Evolutionary conservation across 305 asterid genomes (phyloP).

Genomic region (Fraxinus xanthoxyloides): DNA sequence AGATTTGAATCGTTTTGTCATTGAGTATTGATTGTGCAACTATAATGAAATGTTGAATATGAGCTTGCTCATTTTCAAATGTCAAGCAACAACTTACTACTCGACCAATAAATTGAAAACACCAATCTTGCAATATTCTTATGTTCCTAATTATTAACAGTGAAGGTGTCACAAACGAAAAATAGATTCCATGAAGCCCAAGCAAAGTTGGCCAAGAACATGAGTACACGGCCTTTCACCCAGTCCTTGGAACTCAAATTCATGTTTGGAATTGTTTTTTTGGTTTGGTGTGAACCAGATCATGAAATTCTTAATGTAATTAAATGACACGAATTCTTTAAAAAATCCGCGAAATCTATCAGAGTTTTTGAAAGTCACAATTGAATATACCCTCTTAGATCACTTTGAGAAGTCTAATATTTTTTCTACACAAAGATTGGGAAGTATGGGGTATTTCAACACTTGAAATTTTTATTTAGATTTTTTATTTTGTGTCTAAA

Average conservation of each 20-base stretch:
- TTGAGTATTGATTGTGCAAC: background rate
- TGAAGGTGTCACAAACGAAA: background rate
- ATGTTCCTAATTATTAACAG: constrained; percentile 14
- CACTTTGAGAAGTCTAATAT: too few relatives aligned
- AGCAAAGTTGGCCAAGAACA: constrained; percentile 45
- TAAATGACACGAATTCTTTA: too few relatives aligned
- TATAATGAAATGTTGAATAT: background rate
- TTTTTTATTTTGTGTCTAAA: too few relatives aligned
- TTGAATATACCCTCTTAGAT: too few relatives aligned
- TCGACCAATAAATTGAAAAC: background rate
- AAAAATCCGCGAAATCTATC: too few relatives aligned
- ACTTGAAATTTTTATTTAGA: too few relatives aligned
- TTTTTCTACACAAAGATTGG: too few relatives aligned
- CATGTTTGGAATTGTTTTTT: background rate
- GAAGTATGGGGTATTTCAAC: too few relatives aligned
- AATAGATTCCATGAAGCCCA: constrained; percentile 51
- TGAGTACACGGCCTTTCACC: constrained; percentile 52
- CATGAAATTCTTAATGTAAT: constrained; percentile 18
- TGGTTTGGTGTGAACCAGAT: constrained; percentile 20
- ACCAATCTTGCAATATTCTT: constrained; percentile 1
- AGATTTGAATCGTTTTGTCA: too few relatives aligned
- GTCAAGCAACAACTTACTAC: background rate
- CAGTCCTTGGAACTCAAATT: constrained; percentile 21
- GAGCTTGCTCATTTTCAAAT: background rate
- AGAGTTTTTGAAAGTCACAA: too few relatives aligned